These are phyloP conservation scores for Diaporthe velutina DNA, from an alignment of 2,329 filamentous ascomycete species.

Conservation along the genomic window DNA sequence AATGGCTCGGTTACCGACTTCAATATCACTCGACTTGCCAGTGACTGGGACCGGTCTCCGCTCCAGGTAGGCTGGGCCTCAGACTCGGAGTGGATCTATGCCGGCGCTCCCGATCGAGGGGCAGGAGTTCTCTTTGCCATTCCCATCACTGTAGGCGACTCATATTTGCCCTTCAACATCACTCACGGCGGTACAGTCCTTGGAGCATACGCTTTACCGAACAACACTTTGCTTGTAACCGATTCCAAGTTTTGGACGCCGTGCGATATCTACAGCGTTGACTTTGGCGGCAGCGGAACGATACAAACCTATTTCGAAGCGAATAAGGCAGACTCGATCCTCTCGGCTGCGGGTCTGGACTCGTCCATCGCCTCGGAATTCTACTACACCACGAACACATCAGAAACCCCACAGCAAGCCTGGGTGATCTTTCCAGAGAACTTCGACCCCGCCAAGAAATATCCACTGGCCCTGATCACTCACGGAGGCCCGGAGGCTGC, in stretches of 20 bases:
- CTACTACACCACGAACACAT: conserved; percentile 21
- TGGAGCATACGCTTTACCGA: background rate
- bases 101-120: background rate
- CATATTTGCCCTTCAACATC: background rate
- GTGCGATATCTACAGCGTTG: conserved; percentile 11
- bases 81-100: conserved; percentile 7
- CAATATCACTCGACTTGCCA: conserved; percentile 3
- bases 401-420: background rate
- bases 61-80: conserved; percentile 12
- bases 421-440: conserved; percentile 1
- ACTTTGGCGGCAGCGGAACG: background rate
- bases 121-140: background rate
- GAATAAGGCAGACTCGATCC: conserved; percentile 5
- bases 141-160: background rate
- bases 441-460: conserved; percentile 13
- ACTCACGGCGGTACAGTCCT: background rate
- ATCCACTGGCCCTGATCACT: conserved; percentile 13
- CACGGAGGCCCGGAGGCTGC: conserved; percentile 7
- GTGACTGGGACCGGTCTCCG: conserved; percentile 16
- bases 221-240: conserved; percentile 15
- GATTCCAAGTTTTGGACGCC: conserved; percentile 14
- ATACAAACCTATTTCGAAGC: conserved; percentile 5
- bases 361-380: conserved; percentile 20
- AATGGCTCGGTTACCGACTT: background rate
- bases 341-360: background rate